These are phyloP conservation scores for Chrysoporthe puriensis DNA, from an alignment of 2,329 filamentous ascomycete species.

Conservation along the genomic window DNA sequence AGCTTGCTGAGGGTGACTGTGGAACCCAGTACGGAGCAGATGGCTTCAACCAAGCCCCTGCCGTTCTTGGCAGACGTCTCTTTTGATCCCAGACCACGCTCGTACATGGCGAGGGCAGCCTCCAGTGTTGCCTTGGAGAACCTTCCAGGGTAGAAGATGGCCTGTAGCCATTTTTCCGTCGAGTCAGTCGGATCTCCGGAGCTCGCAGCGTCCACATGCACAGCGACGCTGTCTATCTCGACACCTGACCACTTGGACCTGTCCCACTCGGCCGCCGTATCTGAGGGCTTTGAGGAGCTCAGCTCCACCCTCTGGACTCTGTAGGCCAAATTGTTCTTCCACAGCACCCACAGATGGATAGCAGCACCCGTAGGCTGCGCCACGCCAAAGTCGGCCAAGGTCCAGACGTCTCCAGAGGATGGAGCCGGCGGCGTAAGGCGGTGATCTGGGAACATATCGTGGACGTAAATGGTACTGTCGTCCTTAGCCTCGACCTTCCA, in stretches of 20 bases:
- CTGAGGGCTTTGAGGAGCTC: conserved; percentile 46
- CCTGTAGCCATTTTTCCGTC: conserved; percentile 84
- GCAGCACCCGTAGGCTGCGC: conserved; percentile 56
- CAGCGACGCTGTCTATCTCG: conserved; percentile 60
- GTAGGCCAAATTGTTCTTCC: conserved; percentile 84
- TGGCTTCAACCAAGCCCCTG: conserved; percentile 71
- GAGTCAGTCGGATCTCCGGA: conserved; percentile 69
- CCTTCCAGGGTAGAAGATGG: conserved; percentile 80
- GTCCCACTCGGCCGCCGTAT: conserved; percentile 59
- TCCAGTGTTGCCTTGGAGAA: conserved; percentile 82
- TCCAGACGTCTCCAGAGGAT: conserved; percentile 78
- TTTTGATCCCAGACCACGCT: conserved; percentile 60
- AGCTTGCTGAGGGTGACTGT: conserved; percentile 68
- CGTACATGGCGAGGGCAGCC: conserved; percentile 81
- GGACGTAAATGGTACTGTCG: conserved; percentile 65
- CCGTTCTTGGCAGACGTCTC: conserved; percentile 47
- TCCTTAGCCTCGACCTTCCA: conserved; percentile 71
- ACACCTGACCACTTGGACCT: conserved; percentile 71
- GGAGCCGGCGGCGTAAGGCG: conserved; percentile 68
- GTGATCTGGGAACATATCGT: conserved; percentile 69
- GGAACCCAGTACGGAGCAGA: conserved; percentile 72
- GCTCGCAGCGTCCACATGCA: conserved; percentile 60
- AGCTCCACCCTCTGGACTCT: conserved; percentile 70
- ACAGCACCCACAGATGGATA: conserved; percentile 74
- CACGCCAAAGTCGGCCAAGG: conserved; percentile 74